Base-by-base conservation (phyloP, 2,329 filamentous ascomycete species). In the Boeremia exigua region DNA sequence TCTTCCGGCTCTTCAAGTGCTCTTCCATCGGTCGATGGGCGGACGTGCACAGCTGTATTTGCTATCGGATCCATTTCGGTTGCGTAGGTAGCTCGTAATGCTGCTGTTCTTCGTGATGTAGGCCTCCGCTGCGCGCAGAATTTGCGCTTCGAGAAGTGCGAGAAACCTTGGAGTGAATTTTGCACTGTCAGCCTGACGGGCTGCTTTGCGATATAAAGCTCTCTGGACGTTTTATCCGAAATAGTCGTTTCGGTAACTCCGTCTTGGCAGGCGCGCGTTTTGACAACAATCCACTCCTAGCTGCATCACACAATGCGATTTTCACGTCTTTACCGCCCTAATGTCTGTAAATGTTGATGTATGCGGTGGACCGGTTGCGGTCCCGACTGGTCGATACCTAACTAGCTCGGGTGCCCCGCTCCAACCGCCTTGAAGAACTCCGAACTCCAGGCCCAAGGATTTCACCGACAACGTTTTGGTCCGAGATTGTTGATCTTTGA, bases 1-100 rank as follows among this genome's bases (percentile, higher is more conserved):
- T 63, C 60, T 44, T 64, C 63, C n/a, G 57, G 58, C 46, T 55
- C 25, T 58, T 48, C 14, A 36, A 30, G 39, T 33, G 46, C 10
- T 44, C 50, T 34, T 56, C 56, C 42, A 33, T 54, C 17, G 33
- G 34, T 45, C 2, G 67, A 60, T 46, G 66, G 58, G 23, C 68
- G 69, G 43, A 67, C 37, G 29, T 68, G 64, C 12, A 68, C 68
- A 2, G 59, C 59, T 25, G 70, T 62, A 11, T 70, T 71, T 17
- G 69, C 60, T 30, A 59, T 57, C 29, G 66, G 61, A 58, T 73
- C 70, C 70, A 74, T 74, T 3, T 54, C 55, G 27, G 9, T 2
- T 33, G 33, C 11, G 33, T 19, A 3, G 12, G 17, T 27, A 42
- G 19, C 1, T 19, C 25, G 33, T 34, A 19, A 17, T 23, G 10